Conservation (phyloP, 352 stramenopile species). For the Phytophthora pisi region DNA sequence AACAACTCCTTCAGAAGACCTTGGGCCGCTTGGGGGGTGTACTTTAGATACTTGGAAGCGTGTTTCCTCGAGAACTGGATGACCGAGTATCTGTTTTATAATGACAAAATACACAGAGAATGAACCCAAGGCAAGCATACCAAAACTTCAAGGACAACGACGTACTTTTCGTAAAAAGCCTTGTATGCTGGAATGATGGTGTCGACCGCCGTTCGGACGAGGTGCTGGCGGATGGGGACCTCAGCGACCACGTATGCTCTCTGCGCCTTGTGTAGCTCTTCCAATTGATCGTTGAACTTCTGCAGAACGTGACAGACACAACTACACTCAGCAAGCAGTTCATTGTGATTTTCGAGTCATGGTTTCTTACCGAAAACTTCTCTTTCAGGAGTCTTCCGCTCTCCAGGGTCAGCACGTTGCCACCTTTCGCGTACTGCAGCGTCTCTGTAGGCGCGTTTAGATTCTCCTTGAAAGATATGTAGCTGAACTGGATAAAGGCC, state of each 20-base stretch:
- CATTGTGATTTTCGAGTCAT: neutral
- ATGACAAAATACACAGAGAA: constrained; percentile 1
- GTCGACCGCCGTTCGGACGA: constrained; percentile 85
- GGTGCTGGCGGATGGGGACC: constrained; percentile 75
- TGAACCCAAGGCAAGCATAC: neutral
- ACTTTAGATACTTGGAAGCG: constrained; percentile 89
- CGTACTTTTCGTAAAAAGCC: constrained; percentile 91
- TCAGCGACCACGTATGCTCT: constrained; percentile 88
- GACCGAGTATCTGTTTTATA: constrained; percentile 76
- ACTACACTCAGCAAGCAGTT: neutral
- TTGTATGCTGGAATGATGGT: constrained; percentile 91
- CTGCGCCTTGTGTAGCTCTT: constrained; percentile 72
- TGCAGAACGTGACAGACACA: constrained; percentile 14
- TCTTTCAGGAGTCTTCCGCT: constrained; percentile 92
- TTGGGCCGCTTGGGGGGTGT: constrained; percentile 83
- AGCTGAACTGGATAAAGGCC: constrained; percentile 85
- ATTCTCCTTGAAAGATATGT: constrained; percentile 63
- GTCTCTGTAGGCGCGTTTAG: constrained; percentile 83
- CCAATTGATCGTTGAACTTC: constrained; percentile 78
- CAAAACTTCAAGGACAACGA: neutral
- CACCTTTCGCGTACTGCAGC: constrained; percentile 87
- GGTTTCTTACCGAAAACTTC: constrained; percentile 79
- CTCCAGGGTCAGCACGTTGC: constrained; percentile 88
- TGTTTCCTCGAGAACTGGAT: constrained; percentile 94
- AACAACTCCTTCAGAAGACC: constrained; percentile 87